Evolutionary conservation across 805 yeast genomes (phyloP), one percentile per base, ranked within the genome.

Genomic region (Candida glaebosa): DNA sequence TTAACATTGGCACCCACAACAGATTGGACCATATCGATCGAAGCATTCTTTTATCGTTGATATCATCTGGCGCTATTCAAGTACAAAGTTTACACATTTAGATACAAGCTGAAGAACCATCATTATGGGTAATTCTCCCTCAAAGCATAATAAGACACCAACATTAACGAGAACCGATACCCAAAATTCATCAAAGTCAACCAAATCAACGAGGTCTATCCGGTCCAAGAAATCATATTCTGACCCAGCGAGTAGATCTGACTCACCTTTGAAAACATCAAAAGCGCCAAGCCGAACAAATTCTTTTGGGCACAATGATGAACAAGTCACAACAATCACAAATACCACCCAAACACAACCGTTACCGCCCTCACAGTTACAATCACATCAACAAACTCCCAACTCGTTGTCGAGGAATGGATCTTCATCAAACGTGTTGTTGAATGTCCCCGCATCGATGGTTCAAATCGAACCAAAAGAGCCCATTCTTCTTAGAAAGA

Each of bases 391-490:
- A 28, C 31, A 28, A 28, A 28, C 31, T 10, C 31, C 31, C 9
- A 22, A 22, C 10, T 22, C 26, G 10, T 7, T 18, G 9, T 36
- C 38, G 14, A 6, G 38, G 12, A 35, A 35, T 24, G 38, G 38
- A 10, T 35, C 38, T n/a, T 34, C 45, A 3, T 34, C 43, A 9
- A 37, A 38, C 19, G 45, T 49, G 32, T 46, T 49, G 31, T 34
- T 45, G 9, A 68, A 65, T 42, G 62, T 81, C 41, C 87, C 88
- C 14, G 80, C 84, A 14, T 79, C 86, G 30, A 81, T 84, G 89
- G 67, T 76, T 26, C 81, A 78, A 47, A 67, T 80, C 44, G 84
- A 76, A 50, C 91, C 93, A 15, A 83, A 79, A 52, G 80, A 81
- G 40, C 90, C 93, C 2, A 85, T 85, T 44, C 69, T 85, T 50